Base-by-base conservation (phyloP, 805 yeast species). In the Scheffersomyces ergatensis region DNA sequence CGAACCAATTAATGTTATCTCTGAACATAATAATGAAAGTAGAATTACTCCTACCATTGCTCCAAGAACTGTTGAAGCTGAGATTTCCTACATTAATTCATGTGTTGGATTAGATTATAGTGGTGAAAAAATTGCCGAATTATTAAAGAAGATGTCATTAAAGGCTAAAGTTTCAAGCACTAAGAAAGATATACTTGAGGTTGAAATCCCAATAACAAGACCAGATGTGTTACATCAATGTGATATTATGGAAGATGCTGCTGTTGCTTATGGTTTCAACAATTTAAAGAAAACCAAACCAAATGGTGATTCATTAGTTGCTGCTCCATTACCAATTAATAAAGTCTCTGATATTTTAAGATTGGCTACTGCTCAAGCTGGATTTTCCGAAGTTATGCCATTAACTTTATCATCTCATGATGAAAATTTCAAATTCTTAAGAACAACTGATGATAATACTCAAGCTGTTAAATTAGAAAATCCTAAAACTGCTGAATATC, bases 241-340 rank as follows among this genome's bases (percentile, higher is more conserved):
- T 76, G 99, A 93, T 67, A 83, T 93, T 51, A 87, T 93, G 95
- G 99, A 93, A 67, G 99, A 93, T 65, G 96, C 92, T 36, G 99
- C 97, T 36, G 85, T 93, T 58, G 95, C 89, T 23, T 93, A 89
- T 60, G 99, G 99, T 43, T 93, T 85, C 75, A 85, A 90, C 69
- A 89, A 87, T 61, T 76, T 93, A 58, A 78, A 77, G 48, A 88
- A 83, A 67, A 82, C 93, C 38, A 78, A 78, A 50, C 88, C 93
- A 57, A 77, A 89, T 50, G 76, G 88, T 24, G 83, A 83, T 42
- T 78, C 96, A 8, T 80, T 85, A 48, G 83, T 88, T 47, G 96
- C 95, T 18, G 76, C 85, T 40, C 89, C 98, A 33, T 78, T 92
- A 60, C 96, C 96, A 42, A 77, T 95, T 57, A 93, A 93, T 72